Evolutionary conservation across 192 early-diverging fungal genomes (phyloP).

Genomic region (Coemansia sp.): DNA sequence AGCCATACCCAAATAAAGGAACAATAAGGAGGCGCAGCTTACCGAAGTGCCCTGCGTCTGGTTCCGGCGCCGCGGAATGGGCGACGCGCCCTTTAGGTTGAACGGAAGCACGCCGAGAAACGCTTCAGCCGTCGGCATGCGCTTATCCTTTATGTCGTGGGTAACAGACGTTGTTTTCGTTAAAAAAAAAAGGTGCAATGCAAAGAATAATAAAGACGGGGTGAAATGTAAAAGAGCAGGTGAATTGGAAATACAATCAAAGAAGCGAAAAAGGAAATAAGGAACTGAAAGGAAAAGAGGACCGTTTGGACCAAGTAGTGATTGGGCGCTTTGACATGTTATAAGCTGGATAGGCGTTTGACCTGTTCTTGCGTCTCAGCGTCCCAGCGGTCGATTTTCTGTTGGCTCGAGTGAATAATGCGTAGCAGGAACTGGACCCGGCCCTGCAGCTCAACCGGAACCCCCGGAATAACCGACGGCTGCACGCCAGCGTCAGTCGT

Average conservation of each 20-base stretch:
- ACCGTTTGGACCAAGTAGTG: neutral
- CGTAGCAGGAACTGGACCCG: constrained; percentile 61
- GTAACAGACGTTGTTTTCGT: neutral
- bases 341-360: constrained; percentile 17
- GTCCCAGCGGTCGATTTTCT: constrained; percentile 59
- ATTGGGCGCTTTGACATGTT: neutral
- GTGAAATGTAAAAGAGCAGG: constrained; percentile 1
- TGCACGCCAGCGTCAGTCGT: neutral
- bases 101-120: constrained; percentile 51
- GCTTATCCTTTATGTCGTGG: neutral
- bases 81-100: constrained; percentile 40
- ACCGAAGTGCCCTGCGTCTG: constrained; percentile 43
- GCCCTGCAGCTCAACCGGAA: constrained; percentile 61
- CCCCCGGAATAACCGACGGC: constrained; percentile 34
- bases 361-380: constrained; percentile 26
- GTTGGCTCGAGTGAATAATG: constrained; percentile 57
- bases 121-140: constrained; percentile 48
- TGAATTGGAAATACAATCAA: neutral
- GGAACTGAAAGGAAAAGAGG: neutral
- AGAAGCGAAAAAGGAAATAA: neutral
- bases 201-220: neutral
- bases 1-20: neutral
- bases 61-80: constrained; percentile 46
- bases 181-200: neutral
- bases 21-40: constrained; percentile 21